phyloP scores from a whole-genome alignment of 805 yeast genomes.

The Saccharomycopsis synnaedendra region DNA sequence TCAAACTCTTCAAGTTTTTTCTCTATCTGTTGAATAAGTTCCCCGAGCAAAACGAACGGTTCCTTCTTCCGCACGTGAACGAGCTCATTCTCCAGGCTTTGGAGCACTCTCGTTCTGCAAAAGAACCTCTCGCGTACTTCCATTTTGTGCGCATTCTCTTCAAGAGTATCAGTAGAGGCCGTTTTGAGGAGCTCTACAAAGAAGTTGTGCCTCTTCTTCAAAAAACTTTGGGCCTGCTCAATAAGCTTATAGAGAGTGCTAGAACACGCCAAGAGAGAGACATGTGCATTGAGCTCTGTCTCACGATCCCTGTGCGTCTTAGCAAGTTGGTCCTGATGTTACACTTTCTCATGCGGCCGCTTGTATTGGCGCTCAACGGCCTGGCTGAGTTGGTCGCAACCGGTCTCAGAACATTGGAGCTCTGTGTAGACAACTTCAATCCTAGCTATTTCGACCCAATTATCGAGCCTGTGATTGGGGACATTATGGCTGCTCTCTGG shows the following conservation, averaged over 20 bases:
- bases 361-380: conserved; percentile 83
- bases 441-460: conserved; percentile 97
- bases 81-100: conserved; percentile 72
- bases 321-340: conserved; percentile 91
- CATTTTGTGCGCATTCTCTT: conserved; percentile 80
- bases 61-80: conserved; percentile 79
- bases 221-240: conserved; percentile 73
- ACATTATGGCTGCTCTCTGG: conserved; percentile 90
- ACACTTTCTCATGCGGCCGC: conserved; percentile 78
- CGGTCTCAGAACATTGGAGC: conserved; percentile 87
- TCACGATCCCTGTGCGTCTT: conserved; percentile 90
- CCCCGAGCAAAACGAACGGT: conserved; percentile 69
- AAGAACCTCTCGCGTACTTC: conserved; percentile 85
- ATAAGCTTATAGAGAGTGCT: conserved; percentile 72
- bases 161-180: conserved; percentile 93
- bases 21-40: conserved; percentile 93
- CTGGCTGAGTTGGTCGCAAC: conserved; percentile 87
- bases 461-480: conserved; percentile 90
- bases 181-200: conserved; percentile 86
- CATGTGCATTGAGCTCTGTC: conserved; percentile 85
- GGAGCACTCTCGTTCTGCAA: conserved; percentile 69
- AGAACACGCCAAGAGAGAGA: conserved; percentile 86
- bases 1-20: conserved; percentile 80
- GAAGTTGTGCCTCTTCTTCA: conserved; percentile 89
- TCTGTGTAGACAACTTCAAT: conserved; percentile 92